Percentiles rank a stretch among this genome's conserved stretches.
These are phyloP conservation scores for Tuber brumale DNA, from an alignment of 495 filamentous ascomycete species.

Conservation along the genomic window DNA sequence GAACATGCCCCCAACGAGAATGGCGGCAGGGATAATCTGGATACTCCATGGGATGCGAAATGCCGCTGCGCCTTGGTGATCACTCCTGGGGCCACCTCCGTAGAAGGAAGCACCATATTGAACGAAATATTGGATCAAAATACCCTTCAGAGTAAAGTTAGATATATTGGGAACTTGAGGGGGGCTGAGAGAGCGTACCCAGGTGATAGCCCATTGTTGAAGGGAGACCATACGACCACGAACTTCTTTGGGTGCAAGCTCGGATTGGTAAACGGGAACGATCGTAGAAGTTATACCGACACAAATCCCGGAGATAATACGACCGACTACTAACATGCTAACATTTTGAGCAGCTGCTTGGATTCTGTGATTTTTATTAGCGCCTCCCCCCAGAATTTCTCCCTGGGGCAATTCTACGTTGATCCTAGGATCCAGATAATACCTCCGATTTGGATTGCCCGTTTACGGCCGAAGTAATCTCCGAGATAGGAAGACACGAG, in stretches of 20 bases:
- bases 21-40: conserved; percentile 62
- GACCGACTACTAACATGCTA: conserved; percentile 60
- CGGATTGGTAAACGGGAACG: conserved; percentile 72
- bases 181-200: conserved; percentile 46
- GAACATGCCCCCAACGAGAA: conserved; percentile 61
- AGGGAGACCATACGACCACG: conserved; percentile 67
- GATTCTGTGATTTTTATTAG: conserved; percentile 43
- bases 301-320: conserved; percentile 64
- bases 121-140: conserved; percentile 59
- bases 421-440: conserved; percentile 68
- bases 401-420: conserved; percentile 45
- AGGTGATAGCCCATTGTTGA: conserved; percentile 74
- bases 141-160: conserved; percentile 26
- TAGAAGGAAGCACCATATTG: conserved; percentile 62
- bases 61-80: conserved; percentile 52
- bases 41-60: conserved; percentile 71
- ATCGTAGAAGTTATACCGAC: conserved; percentile 69
- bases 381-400: neutral
- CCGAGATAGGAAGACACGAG: conserved; percentile 60
- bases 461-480: conserved; percentile 61
- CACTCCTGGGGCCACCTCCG: conserved; percentile 54
- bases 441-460: conserved; percentile 62
- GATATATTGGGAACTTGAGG: conserved; percentile 46
- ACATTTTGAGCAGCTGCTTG: conserved; percentile 57
- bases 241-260: conserved; percentile 71